Conservation (phyloP, 768 basidiomycete genomes). For the Phlebiopsis gigantea region DNA sequence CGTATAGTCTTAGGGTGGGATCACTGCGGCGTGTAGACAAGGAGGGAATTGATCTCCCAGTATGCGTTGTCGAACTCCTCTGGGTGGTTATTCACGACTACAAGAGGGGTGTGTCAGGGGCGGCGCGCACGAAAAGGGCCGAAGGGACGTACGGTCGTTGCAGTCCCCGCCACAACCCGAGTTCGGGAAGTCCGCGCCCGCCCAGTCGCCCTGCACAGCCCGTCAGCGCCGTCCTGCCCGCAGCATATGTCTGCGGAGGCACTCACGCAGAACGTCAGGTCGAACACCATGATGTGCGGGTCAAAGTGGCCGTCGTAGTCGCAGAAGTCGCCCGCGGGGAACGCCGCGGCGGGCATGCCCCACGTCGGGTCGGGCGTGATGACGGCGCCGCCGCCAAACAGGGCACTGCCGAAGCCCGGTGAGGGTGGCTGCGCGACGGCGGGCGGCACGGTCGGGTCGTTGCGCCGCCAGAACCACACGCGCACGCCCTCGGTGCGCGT, state of each 20-base stretch:
- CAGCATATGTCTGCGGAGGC: background rate
- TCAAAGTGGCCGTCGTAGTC: conserved; percentile 50
- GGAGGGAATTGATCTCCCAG: conserved; percentile 62
- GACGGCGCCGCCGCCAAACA: conserved; percentile 3
- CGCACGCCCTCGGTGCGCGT: conserved; percentile 43
- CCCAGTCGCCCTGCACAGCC: conserved; percentile 45
- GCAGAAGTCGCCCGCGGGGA: conserved; percentile 41
- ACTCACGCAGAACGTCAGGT: conserved; percentile 58
- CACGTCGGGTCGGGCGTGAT: conserved; percentile 27
- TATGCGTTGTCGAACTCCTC: conserved; percentile 55
- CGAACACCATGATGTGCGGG: conserved; percentile 48
- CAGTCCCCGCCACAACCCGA: conserved; percentile 42
- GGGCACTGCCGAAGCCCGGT: background rate
- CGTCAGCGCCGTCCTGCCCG: background rate
- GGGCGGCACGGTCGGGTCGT: conserved; percentile 38
- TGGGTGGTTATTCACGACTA: conserved; percentile 59
- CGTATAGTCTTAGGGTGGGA: background rate
- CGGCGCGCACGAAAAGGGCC: background rate
- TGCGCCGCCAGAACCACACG: conserved; percentile 59
- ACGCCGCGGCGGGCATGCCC: conserved; percentile 44
- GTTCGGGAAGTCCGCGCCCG: conserved; percentile 34
- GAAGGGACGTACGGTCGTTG: conserved; percentile 37
- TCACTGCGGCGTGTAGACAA: conserved; percentile 39
- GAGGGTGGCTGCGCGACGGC: conserved; percentile 31
- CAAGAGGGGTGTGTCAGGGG: background rate